Conservation (phyloP, 2,329 filamentous ascomycete species). For the Diplodia scrobiculata region DNA sequence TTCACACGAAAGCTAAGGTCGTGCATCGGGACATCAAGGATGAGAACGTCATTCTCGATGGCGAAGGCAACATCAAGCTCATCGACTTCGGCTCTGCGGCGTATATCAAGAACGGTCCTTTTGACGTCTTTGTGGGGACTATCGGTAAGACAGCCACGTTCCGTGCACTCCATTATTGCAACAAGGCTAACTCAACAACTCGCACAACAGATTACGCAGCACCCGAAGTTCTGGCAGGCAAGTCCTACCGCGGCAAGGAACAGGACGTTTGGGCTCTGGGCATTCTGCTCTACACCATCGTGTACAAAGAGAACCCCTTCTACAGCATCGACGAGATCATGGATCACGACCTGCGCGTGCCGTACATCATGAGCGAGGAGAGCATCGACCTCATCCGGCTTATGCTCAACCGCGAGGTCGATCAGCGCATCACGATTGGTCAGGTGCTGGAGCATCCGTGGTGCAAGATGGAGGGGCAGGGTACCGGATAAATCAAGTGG, state of each 20-base stretch:
- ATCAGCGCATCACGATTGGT: constrained; percentile 78
- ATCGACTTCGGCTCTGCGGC: constrained; percentile 98
- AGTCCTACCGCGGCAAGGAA: constrained; percentile 89
- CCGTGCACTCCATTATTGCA: no score
- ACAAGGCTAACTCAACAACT: neutral
- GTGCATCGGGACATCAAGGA: constrained; percentile 99
- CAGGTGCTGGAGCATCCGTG: constrained; percentile 89
- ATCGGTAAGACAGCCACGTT: constrained; percentile 68
- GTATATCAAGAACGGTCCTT: constrained; percentile 97
- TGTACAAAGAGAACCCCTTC: constrained; percentile 99
- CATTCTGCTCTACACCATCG: constrained; percentile 95
- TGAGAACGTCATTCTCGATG: constrained; percentile 94
- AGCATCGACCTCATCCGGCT: constrained; percentile 87
- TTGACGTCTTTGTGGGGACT: constrained; percentile 98
- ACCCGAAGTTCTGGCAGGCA: constrained; percentile 92
- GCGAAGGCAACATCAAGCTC: constrained; percentile 91
- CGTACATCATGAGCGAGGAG: constrained; percentile 83
- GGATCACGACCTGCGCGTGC: constrained; percentile 90
- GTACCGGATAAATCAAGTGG: neutral
- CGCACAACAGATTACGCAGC: constrained; percentile 80
- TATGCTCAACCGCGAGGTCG: constrained; percentile 91
- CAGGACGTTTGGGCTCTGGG: constrained; percentile 98
- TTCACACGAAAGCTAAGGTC: constrained; percentile 86
- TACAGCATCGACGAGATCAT: constrained; percentile 99
- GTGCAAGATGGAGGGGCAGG: constrained; percentile 50